Percentiles rank a stretch among this genome's conserved stretches.
phyloP scores from a whole-genome alignment of 352 stramenopile genomes.

The Phytophthora chlamydospora region DNA sequence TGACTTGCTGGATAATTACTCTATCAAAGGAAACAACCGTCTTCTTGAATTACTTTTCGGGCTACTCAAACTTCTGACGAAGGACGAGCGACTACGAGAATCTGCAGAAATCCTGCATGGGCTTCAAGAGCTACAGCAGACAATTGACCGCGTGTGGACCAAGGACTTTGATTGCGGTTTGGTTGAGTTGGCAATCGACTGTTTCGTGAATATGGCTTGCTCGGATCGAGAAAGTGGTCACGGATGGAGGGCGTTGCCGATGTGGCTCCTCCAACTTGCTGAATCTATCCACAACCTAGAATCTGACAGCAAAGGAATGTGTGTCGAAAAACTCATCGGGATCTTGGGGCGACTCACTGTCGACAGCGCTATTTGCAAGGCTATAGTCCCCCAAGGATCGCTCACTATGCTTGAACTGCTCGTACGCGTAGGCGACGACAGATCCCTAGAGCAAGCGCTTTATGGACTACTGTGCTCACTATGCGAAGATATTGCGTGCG shows the following conservation, averaged over 20 bases:
- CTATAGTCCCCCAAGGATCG: constrained; percentile 31
- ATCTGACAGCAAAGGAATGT: constrained; percentile 18
- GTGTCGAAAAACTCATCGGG: constrained; percentile 55
- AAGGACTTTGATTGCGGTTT: constrained; percentile 24
- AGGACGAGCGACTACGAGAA: constrained; percentile 33
- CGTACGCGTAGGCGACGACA: constrained; percentile 15
- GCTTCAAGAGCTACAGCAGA: constrained; percentile 39
- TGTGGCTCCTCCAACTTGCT: constrained; percentile 42
- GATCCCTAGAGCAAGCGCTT: constrained; percentile 35
- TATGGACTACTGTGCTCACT: constrained; percentile 42
- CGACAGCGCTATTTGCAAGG: constrained; percentile 24
- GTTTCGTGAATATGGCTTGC: constrained; percentile 53
- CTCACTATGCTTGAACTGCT: constrained; percentile 42
- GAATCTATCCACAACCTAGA: constrained; percentile 29
- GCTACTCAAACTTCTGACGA: constrained; percentile 45
- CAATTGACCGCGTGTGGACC: constrained; percentile 32
- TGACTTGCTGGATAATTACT: constrained; percentile 39
- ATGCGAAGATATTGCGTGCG: constrained; percentile 34
- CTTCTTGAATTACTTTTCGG: constrained; percentile 35
- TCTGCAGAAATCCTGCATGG: constrained; percentile 34
- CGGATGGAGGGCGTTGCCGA: constrained; percentile 36
- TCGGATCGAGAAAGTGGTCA: constrained; percentile 31
- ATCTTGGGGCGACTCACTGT: constrained; percentile 43
- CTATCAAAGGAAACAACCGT: constrained; percentile 6
- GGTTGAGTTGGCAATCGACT: constrained; percentile 50